phyloP scores from a whole-genome alignment of 139 green algal genomes.

The Klebsormidium nitens region DNA sequence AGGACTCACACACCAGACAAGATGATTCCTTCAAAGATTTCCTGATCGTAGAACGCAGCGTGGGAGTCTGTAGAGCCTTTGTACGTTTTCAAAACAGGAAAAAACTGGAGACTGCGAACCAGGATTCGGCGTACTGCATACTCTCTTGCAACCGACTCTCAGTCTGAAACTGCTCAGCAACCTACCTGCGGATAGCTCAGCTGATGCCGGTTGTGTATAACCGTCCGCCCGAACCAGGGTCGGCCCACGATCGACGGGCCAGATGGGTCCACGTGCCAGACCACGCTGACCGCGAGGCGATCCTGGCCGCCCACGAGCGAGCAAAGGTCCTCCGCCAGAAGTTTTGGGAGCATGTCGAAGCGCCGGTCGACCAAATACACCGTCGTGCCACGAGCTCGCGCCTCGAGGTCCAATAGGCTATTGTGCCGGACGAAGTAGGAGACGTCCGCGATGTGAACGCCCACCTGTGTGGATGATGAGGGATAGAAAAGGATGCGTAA shows the following conservation, averaged over 20 bases:
- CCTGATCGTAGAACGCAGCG: too few species aligned
- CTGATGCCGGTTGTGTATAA: constrained; percentile 70
- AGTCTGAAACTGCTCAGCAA: too few species aligned
- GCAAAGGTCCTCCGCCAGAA: constrained; percentile 80
- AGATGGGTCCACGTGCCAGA: constrained; percentile 77
- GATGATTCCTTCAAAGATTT: too few species aligned
- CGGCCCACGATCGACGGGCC: constrained; percentile 30
- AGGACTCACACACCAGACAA: too few species aligned
- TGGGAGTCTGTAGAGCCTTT: too few species aligned
- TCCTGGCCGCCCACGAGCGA: constrained; percentile 63
- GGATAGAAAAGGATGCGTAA: too few species aligned
- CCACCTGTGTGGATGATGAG: constrained; percentile 21
- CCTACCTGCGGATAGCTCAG: too few species aligned
- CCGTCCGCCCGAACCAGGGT: constrained; percentile 59
- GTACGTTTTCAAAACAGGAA: too few species aligned
- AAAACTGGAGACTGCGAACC: too few species aligned
- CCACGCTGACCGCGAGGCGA: constrained; percentile 81
- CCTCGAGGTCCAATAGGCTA: constrained; percentile 71
- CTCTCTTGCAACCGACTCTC: too few species aligned
- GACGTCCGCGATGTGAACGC: constrained; percentile 55
- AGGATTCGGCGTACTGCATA: too few species aligned
- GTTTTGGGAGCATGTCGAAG: constrained; percentile 29
- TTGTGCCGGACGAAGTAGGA: constrained; percentile 44
- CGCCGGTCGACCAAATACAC: constrained; percentile 38
- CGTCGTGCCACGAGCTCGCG: constrained; percentile 23